phyloP scores from a whole-genome alignment of 1,284 basidiomycete genomes.

The Cerioporus squamosus region DNA sequence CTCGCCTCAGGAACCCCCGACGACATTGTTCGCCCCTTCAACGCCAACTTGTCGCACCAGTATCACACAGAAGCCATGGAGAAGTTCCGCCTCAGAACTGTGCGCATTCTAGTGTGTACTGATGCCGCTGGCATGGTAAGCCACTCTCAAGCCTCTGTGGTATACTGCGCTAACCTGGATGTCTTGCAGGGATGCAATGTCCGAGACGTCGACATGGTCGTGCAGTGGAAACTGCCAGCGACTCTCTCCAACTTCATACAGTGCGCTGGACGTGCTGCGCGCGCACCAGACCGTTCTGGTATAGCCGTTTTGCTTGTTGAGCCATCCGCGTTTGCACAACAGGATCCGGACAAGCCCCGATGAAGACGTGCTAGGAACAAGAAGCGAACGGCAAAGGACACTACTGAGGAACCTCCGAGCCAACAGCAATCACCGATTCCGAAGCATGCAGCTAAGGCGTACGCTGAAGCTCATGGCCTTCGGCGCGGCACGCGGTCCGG shows the following conservation, averaged over 20 bases:
- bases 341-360: background rate
- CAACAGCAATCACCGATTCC: background rate
- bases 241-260: constrained; percentile 30
- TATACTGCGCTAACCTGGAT: background rate
- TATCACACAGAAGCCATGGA: constrained; percentile 22
- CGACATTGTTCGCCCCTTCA: constrained; percentile 23
- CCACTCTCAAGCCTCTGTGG: background rate
- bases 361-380: background rate
- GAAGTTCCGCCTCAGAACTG: constrained; percentile 10
- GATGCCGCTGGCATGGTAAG: constrained; percentile 34
- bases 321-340: constrained; percentile 16
- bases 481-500: constrained; percentile 1
- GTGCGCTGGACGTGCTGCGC: constrained; percentile 28
- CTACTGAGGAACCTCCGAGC: constrained; percentile 1
- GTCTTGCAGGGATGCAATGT: constrained; percentile 29
- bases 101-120: constrained; percentile 28
- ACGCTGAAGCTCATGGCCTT: constrained; percentile 16
- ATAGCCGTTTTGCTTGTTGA: constrained; percentile 30
- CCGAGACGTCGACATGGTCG: constrained; percentile 28
- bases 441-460: background rate
- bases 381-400: background rate
- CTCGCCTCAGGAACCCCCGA: background rate
- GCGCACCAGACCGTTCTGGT: constrained; percentile 12
- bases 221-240: constrained; percentile 31
- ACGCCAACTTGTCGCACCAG: constrained; percentile 19